Evolutionary conservation across 1,284 basidiomycete species (phyloP).

Genomic region (Hemileia vastatrix): DNA sequence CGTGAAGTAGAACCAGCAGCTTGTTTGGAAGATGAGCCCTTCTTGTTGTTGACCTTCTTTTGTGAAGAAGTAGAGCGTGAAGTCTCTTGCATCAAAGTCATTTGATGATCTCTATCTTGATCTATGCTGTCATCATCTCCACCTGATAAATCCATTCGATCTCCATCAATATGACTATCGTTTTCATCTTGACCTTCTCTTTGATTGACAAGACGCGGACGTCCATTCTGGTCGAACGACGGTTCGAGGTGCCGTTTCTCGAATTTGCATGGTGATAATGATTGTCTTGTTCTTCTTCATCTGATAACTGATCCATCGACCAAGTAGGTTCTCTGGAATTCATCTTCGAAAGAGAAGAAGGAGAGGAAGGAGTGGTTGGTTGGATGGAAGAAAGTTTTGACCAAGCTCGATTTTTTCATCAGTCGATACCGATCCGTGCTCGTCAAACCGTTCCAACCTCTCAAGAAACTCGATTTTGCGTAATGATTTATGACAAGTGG

Average conservation of each 20-base stretch:
- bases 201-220: not conserved
- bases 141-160: not conserved
- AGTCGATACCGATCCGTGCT: too few species aligned
- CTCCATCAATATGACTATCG: not conserved
- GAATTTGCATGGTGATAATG: not conserved
- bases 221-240: not conserved
- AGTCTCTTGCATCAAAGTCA: not conserved
- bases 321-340: not conserved
- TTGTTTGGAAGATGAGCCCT: not conserved
- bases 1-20: not conserved
- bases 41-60: not conserved
- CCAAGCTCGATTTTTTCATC: too few species aligned
- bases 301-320: not conserved
- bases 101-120: not conserved
- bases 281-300: not conserved
- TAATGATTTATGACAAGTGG: too few species aligned
- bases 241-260: not conserved
- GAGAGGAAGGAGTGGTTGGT: not conserved
- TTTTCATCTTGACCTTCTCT: not conserved
- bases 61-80: not conserved
- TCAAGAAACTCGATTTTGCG: too few species aligned
- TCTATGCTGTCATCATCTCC: not conserved
- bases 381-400: not conserved
- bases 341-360: not conserved
- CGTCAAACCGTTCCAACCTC: too few species aligned